Conservation (phyloP, 371 early-diverging fungal genomes). For the Cokeromyces recurvatus region DNA sequence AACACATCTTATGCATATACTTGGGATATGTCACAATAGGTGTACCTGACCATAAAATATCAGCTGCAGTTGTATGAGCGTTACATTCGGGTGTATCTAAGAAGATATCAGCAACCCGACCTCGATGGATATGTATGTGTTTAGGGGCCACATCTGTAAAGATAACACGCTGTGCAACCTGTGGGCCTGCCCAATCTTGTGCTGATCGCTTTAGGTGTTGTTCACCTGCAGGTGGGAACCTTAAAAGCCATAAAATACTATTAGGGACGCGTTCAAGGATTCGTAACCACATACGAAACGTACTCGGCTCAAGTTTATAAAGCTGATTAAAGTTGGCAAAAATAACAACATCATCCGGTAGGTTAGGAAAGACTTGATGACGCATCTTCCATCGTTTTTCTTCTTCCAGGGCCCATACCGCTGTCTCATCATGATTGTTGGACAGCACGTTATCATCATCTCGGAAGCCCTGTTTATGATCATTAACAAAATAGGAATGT, state of each 20-base stretch:
- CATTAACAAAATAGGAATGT: slow-evolving; percentile 88
- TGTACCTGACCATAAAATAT: slow-evolving; percentile 92
- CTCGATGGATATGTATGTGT: slow-evolving; percentile 89
- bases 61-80: slow-evolving; percentile 93
- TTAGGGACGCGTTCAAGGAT: slow-evolving; percentile 81
- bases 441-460: slow-evolving; percentile 51
- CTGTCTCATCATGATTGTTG: background rate
- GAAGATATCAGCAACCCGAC: slow-evolving; percentile 89
- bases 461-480: slow-evolving; percentile 91
- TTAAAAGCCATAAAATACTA: slow-evolving; percentile 82
- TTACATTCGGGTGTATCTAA: slow-evolving; percentile 94
- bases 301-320: slow-evolving; percentile 84
- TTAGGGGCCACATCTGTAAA: slow-evolving; percentile 93
- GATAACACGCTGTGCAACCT: slow-evolving; percentile 78
- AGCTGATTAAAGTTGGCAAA: slow-evolving; percentile 95
- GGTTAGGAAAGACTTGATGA: slow-evolving; percentile 76
- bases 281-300: slow-evolving; percentile 80
- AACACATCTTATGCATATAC: slow-evolving; percentile 87
- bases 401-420: slow-evolving; percentile 74
- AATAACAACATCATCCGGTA: slow-evolving; percentile 79
- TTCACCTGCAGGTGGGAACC: slow-evolving; percentile 90
- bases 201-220: slow-evolving; percentile 70
- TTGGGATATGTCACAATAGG: slow-evolving; percentile 90
- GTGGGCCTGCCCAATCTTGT: slow-evolving; percentile 69
- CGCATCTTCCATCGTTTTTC: slow-evolving; percentile 83